Base-by-base conservation (phyloP, 176 grass and related monocot genomes). In the Zea luxurians region DNA sequence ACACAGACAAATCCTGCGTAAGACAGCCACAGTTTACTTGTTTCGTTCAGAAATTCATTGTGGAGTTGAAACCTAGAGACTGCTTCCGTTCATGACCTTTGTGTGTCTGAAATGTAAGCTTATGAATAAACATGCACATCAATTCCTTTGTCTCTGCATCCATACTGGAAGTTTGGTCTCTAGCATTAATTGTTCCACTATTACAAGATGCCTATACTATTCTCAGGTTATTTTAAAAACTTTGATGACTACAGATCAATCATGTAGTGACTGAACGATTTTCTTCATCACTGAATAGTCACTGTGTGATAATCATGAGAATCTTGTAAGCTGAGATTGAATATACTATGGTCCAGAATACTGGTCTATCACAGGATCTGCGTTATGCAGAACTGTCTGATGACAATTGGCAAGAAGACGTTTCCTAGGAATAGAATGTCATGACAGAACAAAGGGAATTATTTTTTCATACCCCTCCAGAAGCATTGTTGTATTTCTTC, bases 401-500 rank as follows among this genome's bases (percentile, higher is more conserved):
- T 53, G 27, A 80, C 37, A 88, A 12, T 27, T 46, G 54, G 61
- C 66, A 86, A 46, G 16, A 86, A 46, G 16, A 55, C 77, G 0
- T 57, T 36, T 49, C 59, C 49, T 41, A 13, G 12, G 52, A 54
- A 80, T 61, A 66, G 40, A 52, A 75, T 70, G 37, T 13, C n/a
- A 18, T 38, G 7, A 50, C 55, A 85, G 70, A 53, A 68, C 74
- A 53, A 46, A 64, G 40, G 21, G 66, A 62, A 75, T 53, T 68
- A 64, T 17, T 81, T 66, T 65, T 57, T 57, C 55, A 48, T 95
- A 99, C 96, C 96, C 94, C 88, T 94, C 96, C 96, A 99, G 70
- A 99, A 99, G 75, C 96, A 99, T 36, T 85, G 82, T 61, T 99
- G 96, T 93, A 95, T 83, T 88, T 85, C 85, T 83, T 90, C 87